A percentile compares a stretch with the other conserved stretches of the same genome.
Conservation (phyloP, 2,329 filamentous ascomycete genomes). For the Periconia macrospinosa region DNA sequence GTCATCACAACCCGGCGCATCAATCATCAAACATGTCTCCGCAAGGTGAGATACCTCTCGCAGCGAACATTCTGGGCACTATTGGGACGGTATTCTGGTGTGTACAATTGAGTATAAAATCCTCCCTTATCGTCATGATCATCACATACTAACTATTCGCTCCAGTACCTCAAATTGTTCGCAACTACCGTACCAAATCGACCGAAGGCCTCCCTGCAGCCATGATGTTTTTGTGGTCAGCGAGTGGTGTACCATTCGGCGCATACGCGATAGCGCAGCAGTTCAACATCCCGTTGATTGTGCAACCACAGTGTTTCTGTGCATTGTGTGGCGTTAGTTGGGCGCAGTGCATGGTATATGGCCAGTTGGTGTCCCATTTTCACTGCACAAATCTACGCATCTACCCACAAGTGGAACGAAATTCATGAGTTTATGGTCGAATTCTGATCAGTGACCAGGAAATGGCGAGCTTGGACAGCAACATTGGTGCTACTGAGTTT, state of each 20-base stretch:
- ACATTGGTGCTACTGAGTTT: slow-evolving; percentile 13
- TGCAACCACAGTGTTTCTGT: slow-evolving; percentile 55
- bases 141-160: not conserved
- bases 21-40: slow-evolving; percentile 23
- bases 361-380: slow-evolving; percentile 34
- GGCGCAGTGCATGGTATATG: slow-evolving; percentile 53
- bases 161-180: slow-evolving; percentile 57
- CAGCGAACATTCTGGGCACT: slow-evolving; percentile 61
- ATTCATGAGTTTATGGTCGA: no score
- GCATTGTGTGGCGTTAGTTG: slow-evolving; percentile 50
- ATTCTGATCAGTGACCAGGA: no score
- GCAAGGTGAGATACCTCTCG: slow-evolving; percentile 45
- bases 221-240: slow-evolving; percentile 72
- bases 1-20: not conserved
- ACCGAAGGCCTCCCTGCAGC: slow-evolving; percentile 65
- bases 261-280: slow-evolving; percentile 58
- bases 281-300: slow-evolving; percentile 45
- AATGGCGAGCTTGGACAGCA: slow-evolving; percentile 44
- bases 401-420: no score
- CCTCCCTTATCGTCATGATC: not conserved
- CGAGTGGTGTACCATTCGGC: slow-evolving; percentile 67
- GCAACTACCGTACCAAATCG: slow-evolving; percentile 67
- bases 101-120: slow-evolving; percentile 12
- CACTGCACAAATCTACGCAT: no score
- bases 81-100: slow-evolving; percentile 56